phyloP scores from a whole-genome alignment of 2,329 filamentous ascomycete species.

The Xylaria sp. region DNA sequence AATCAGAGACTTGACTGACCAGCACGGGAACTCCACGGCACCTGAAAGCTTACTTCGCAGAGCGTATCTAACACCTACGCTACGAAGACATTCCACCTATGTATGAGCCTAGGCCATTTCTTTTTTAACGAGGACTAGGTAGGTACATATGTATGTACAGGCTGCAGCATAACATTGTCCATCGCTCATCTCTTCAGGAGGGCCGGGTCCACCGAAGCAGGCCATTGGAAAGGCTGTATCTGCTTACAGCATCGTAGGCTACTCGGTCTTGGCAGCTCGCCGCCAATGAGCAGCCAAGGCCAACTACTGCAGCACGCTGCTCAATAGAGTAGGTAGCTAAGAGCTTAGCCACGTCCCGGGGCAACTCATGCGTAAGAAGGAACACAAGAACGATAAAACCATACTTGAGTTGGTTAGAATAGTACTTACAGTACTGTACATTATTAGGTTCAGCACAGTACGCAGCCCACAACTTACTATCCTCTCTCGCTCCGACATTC shows the following conservation, averaged over 20 bases:
- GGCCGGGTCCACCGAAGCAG: conserved; percentile 27
- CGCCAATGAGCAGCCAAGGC: conserved; percentile 14
- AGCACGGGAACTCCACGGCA: too few relatives aligned
- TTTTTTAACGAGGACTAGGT: too few relatives aligned
- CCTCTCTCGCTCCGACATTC: not conserved
- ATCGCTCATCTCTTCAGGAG: conserved; percentile 28
- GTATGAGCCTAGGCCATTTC: too few relatives aligned
- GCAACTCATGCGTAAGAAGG: not conserved
- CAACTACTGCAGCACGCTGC: not conserved
- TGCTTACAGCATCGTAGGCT: not conserved
- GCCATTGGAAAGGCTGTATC: conserved; percentile 10
- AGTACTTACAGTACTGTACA: not conserved
- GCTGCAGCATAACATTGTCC: conserved; percentile 6
- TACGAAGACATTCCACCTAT: too few relatives aligned
- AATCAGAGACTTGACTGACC: too few relatives aligned
- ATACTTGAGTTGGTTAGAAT: not conserved
- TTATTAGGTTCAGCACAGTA: not conserved
- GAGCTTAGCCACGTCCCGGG: not conserved
- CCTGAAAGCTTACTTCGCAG: too few relatives aligned
- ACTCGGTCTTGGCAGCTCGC: conserved; percentile 5
- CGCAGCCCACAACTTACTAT: not conserved
- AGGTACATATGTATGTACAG: not conserved
- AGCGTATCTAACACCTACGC: too few relatives aligned
- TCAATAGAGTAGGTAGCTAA: conserved; percentile 3
- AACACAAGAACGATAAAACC: not conserved